These are phyloP conservation scores for Iberis pinnata DNA, from an alignment of 345 rosid species.

Conservation along the genomic window DNA sequence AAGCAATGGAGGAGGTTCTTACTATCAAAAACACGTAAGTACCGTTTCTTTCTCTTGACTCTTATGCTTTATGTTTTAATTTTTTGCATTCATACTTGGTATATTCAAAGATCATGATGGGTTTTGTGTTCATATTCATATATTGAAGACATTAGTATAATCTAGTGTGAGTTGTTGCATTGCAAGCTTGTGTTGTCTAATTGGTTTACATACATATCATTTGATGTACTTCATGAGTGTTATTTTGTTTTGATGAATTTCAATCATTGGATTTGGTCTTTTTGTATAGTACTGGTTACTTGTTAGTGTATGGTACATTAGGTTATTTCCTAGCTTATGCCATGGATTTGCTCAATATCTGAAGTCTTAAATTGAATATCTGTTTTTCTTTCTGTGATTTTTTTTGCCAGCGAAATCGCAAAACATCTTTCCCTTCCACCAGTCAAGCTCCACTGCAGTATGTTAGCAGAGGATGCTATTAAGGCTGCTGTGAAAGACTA, in stretches of 20 bases:
- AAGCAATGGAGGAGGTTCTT: constrained; percentile 78
- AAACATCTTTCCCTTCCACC: constrained; percentile 98
- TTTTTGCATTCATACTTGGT: not conserved
- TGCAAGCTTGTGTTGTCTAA: not conserved
- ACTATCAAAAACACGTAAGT: constrained; percentile 93
- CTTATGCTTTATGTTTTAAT: not conserved
- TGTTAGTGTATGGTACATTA: not conserved
- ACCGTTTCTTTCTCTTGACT: not conserved
- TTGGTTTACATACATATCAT: not conserved
- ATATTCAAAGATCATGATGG: not conserved
- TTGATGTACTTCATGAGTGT: not conserved
- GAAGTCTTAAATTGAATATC: not conserved
- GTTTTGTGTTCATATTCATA: not conserved
- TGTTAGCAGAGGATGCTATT: constrained; percentile 99
- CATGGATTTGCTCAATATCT: not conserved
- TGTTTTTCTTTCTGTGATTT: not conserved
- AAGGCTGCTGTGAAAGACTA: constrained; percentile 96
- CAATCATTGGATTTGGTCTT: not conserved
- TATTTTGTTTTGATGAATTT: not conserved
- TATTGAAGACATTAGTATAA: not conserved
- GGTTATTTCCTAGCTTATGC: not conserved
- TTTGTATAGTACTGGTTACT: not conserved
- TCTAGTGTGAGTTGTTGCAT: not conserved
- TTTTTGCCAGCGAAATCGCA: constrained; percentile 64
- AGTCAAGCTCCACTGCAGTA: constrained; percentile 98